Conservation (phyloP, 768 basidiomycete species). For the Kwoniella shandongensis region DNA sequence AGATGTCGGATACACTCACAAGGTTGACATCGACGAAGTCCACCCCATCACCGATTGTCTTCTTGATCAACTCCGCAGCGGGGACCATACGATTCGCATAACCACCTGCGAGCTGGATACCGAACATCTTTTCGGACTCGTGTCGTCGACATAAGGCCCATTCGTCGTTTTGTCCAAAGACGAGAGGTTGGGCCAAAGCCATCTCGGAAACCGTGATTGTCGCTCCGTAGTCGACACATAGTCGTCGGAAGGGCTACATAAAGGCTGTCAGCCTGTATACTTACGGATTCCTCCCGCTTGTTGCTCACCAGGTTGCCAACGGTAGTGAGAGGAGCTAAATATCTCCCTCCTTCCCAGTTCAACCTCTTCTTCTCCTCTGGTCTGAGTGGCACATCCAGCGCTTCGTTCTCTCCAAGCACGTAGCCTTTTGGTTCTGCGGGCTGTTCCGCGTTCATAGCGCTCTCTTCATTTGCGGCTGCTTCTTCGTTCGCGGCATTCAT, state of each 20-base stretch:
- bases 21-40: constrained; percentile 91
- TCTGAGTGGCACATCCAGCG: constrained; percentile 65
- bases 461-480: constrained; percentile 9
- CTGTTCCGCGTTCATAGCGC: constrained; percentile 10
- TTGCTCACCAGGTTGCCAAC: constrained; percentile 86
- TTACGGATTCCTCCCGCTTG: constrained; percentile 5
- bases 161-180: constrained; percentile 84
- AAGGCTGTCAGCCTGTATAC: not conserved
- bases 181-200: constrained; percentile 89
- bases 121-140: constrained; percentile 80
- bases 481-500: constrained; percentile 18
- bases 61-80: constrained; percentile 75
- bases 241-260: constrained; percentile 81
- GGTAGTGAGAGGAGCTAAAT: constrained; percentile 82
- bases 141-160: constrained; percentile 91
- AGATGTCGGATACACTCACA: constrained; percentile 11
- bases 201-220: constrained; percentile 97
- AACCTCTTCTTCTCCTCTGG: constrained; percentile 82
- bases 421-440: constrained; percentile 23
- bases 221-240: constrained; percentile 81
- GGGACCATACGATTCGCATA: constrained; percentile 73
- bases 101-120: constrained; percentile 88
- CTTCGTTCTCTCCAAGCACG: constrained; percentile 30
- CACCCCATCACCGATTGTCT: constrained; percentile 65
- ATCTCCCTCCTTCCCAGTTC: constrained; percentile 82